Evolutionary conservation across 192 early-diverging fungal species (phyloP).

Genomic region (Powellomyces hirtus): DNA sequence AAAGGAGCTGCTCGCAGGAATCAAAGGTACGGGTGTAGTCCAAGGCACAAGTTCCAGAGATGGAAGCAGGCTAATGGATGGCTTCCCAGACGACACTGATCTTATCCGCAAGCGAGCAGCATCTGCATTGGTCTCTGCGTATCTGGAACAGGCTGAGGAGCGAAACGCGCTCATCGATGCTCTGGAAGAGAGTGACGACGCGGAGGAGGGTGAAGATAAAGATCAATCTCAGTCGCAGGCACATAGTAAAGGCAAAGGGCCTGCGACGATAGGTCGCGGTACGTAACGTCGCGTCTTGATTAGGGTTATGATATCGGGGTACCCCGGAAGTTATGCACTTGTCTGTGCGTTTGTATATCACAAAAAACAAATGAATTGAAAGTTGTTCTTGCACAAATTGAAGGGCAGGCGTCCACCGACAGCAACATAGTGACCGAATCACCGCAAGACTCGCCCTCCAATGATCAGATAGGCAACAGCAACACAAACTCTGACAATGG

Average conservation of each 20-base stretch:
- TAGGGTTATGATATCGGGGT: too few species aligned
- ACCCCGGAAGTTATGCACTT: too few species aligned
- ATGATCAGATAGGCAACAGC: too few species aligned
- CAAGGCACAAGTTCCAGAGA: neutral
- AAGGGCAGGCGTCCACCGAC: too few species aligned
- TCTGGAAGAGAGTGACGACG: neutral
- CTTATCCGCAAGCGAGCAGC: slow-evolving; percentile 48
- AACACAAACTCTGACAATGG: too few species aligned
- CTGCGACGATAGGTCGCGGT: neutral
- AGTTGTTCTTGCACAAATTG: too few species aligned
- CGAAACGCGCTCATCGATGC: slow-evolving; percentile 26
- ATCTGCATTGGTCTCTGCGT: slow-evolving; percentile 37
- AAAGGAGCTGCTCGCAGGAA: slow-evolving; percentile 58
- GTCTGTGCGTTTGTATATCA: too few species aligned
- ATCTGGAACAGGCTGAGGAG: slow-evolving; percentile 52
- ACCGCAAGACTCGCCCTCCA: neutral
- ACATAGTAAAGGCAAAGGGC: neutral
- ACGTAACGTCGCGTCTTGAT: neutral
- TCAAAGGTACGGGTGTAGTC: slow-evolving; percentile 57
- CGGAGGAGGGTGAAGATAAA: neutral
- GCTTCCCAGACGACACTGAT: neutral
- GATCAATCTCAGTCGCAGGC: neutral
- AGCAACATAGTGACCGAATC: neutral
- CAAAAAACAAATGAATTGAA: too few species aligned
- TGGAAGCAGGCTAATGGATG: neutral